Evolutionary conservation across 805 yeast species (phyloP), one percentile per base, ranked within the genome.

Genomic region (Candida lessepsii): DNA sequence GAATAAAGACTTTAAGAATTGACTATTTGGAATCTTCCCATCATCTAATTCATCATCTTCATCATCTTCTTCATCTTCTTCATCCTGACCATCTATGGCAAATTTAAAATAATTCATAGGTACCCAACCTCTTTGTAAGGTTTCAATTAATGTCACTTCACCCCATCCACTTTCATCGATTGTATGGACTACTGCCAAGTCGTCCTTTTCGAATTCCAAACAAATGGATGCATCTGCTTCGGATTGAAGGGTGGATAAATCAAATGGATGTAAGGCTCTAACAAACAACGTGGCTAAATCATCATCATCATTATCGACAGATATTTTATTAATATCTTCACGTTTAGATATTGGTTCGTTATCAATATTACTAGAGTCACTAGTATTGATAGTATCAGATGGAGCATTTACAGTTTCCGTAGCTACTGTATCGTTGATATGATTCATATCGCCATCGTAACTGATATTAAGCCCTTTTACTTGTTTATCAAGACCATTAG

Each of bases 81-180:
- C 60, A 15, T 52, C 52, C 4, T 50, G 45, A 3, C 50, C 55
- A 9, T 52, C 54, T 3, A 79, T 63, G 1, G 70, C 71, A 36
- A 64, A 70, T 4, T 80, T 63, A 52, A 85, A 86, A 61, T 83
- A 86, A 54, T 85, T 86, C 73, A 86, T 81, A 3, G 95, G 95
- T 13, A 85, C 86, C 95, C 95, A 86, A 13, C 95, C 95, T 46
- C 88, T 64, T 50, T 73, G 72, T 37, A 81, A 65, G 10, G 80
- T 68, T 41, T 78, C 80, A 7, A 85, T 61, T 27, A 84, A 54
- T 0, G 90, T 85, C 2, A 85, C 93, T 57, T 86, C 95, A 44
- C 90, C 91, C 95, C 95, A 86, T 0, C 93, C 95, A 15, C 88
- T 80, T 40, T 81, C 82, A 57, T 85, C 93, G 16, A 84, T 76